phyloP scores from a whole-genome alignment of 2,329 filamentous ascomycete genomes.

The Fusarium duplospermum region DNA sequence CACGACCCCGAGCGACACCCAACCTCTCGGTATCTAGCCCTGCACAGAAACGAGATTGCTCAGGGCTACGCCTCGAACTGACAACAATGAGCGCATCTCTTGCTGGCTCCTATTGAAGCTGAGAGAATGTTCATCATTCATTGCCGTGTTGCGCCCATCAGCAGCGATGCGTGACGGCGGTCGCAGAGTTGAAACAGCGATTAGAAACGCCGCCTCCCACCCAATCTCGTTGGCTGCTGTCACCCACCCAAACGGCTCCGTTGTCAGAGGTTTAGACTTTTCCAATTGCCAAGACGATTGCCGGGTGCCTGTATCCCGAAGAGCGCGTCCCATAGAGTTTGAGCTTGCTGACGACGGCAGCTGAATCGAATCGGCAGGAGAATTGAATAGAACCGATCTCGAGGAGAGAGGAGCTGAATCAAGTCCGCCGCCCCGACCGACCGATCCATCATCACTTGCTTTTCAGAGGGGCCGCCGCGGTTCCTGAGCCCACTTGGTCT shows the following conservation, averaged over 20 bases:
- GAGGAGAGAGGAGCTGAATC: constrained; percentile 20
- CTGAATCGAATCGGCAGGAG: not conserved
- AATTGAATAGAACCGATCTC: constrained; percentile 9
- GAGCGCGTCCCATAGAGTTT: not conserved
- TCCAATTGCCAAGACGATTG: not conserved
- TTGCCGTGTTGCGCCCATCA: constrained; percentile 3
- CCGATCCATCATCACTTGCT: constrained; percentile 15
- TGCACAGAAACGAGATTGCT: constrained; percentile 17
- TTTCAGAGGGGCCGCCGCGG: constrained; percentile 8
- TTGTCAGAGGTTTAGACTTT: constrained; percentile 8
- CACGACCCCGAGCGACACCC: constrained; percentile 11
- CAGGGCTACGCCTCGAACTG: not conserved
- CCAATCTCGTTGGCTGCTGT: constrained; percentile 3
- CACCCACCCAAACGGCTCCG: constrained; percentile 2
- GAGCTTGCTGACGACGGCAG: not conserved
- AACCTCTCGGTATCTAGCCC: constrained; percentile 19
- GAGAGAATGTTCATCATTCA: not conserved
- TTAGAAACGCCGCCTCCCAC: constrained; percentile 16
- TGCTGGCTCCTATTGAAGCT: not conserved
- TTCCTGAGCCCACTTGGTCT: constrained; percentile 14
- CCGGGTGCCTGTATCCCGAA: not conserved
- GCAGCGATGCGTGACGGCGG: constrained; percentile 9
- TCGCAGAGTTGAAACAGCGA: constrained; percentile 34
- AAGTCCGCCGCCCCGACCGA: not conserved
- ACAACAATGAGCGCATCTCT: not conserved